Conservation (phyloP, 352 stramenopile genomes). For the Pythium volutum region DNA sequence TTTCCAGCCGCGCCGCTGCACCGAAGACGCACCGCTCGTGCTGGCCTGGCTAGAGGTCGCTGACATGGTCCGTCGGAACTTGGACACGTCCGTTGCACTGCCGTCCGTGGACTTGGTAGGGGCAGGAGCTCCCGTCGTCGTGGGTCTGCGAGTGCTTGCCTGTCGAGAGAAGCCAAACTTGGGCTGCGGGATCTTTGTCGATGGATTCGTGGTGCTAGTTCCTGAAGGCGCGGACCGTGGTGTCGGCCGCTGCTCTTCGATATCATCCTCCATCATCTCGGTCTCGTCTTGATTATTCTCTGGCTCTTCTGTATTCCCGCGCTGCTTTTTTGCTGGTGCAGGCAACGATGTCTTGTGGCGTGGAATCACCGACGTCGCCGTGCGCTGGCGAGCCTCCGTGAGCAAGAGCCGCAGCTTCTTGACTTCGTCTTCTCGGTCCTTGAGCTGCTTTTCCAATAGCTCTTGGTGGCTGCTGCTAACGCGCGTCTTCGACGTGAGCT, state of each 20-base stretch:
- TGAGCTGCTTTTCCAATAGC: constrained; percentile 56
- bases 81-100: not conserved
- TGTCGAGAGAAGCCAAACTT: constrained; percentile 13
- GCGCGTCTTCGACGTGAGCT: constrained; percentile 64
- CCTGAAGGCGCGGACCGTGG: not conserved
- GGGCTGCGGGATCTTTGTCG: constrained; percentile 18
- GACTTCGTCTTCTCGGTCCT: constrained; percentile 78
- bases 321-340: constrained; percentile 29
- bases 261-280: not conserved
- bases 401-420: constrained; percentile 73
- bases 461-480: constrained; percentile 70
- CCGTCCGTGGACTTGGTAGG: constrained; percentile 13
- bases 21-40: constrained; percentile 12
- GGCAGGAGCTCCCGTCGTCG: not conserved
- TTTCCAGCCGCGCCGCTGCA: constrained; percentile 17
- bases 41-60: constrained; percentile 7
- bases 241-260: not conserved
- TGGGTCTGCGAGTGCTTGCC: constrained; percentile 11
- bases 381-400: constrained; percentile 67
- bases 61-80: constrained; percentile 13
- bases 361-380: constrained; percentile 71
- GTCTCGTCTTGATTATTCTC: constrained; percentile 21
- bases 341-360: constrained; percentile 29
- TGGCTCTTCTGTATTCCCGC: not conserved
- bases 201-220: not conserved